phyloP scores from a whole-genome alignment of 768 basidiomycete genomes.

The Phlebiopsis gigantea region DNA sequence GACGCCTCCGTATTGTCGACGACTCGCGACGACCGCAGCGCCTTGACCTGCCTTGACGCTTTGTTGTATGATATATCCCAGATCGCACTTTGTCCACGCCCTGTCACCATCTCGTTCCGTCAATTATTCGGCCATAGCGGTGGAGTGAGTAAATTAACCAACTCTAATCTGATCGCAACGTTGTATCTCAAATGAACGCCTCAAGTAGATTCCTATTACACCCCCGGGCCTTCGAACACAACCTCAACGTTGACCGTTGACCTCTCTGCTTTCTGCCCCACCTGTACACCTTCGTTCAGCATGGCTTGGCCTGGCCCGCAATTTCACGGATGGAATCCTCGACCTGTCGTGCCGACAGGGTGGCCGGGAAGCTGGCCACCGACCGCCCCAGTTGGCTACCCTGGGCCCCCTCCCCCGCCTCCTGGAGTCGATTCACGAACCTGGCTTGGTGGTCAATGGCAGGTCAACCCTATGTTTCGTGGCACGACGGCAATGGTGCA shows the following conservation, averaged over 20 bases:
- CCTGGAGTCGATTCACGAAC: conserved; percentile 38
- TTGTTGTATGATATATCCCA: neutral
- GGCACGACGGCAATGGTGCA: conserved; percentile 1
- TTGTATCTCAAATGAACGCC: neutral
- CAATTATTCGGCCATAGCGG: neutral
- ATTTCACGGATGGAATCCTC: conserved; percentile 8
- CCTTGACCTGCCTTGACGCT: too few relatives aligned
- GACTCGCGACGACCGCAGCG: neutral
- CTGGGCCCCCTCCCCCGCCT: conserved; percentile 53
- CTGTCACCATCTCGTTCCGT: neutral
- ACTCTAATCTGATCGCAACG: neutral
- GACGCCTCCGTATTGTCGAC: neutral
- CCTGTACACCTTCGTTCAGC: neutral
- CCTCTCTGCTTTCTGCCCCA: neutral
- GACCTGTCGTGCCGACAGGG: conserved; percentile 16
- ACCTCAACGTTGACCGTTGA: neutral
- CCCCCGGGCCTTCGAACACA: too few relatives aligned
- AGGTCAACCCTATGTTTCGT: conserved; percentile 26
- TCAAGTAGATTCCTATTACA: neutral
- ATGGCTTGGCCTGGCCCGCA: conserved; percentile 15
- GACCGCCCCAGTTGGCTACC: conserved; percentile 30
- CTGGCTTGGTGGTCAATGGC: conserved; percentile 41
- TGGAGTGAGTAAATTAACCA: neutral
- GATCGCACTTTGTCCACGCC: neutral
- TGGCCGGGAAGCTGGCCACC: conserved; percentile 36